A percentile compares a stretch with the other conserved stretches of the same genome.
These are phyloP conservation scores for Citropsis articulata DNA, from an alignment of 345 rosid species.

Conservation along the genomic window DNA sequence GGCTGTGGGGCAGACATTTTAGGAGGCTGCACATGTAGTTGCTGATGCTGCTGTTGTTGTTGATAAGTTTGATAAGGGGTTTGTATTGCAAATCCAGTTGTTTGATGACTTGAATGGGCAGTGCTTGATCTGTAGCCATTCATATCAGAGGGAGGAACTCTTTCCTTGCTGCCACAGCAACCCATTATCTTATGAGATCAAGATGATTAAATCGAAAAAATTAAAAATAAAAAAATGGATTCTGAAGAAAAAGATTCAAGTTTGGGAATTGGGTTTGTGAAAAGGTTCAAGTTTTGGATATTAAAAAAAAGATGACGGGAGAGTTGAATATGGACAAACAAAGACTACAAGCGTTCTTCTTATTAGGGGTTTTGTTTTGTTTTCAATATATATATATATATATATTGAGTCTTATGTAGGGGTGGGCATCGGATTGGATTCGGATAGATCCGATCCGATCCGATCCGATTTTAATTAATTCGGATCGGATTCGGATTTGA, in stretches of 20 bases:
- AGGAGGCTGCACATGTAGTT: slow-evolving; percentile 27
- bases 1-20: slow-evolving; percentile 28
- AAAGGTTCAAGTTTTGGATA: not conserved
- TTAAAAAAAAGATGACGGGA: not conserved
- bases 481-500: no score
- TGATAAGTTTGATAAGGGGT: slow-evolving; percentile 21
- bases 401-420: no score
- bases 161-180: slow-evolving; percentile 50
- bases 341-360: no score
- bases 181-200: slow-evolving; percentile 40
- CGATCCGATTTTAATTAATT: no score
- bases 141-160: slow-evolving; percentile 25
- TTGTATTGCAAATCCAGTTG: slow-evolving; percentile 16
- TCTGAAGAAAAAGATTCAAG: not conserved
- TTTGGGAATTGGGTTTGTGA: not conserved
- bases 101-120: not conserved
- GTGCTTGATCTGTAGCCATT: slow-evolving; percentile 25
- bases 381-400: no score
- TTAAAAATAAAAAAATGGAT: not conserved
- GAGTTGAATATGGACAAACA: not conserved
- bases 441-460: no score
- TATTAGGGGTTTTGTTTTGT: no score
- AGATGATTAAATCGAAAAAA: not conserved
- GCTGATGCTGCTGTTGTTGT: slow-evolving; percentile 16
- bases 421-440: no score